Conservation (phyloP, 1,284 basidiomycete genomes). For the Microbotryomycetes sp. region DNA sequence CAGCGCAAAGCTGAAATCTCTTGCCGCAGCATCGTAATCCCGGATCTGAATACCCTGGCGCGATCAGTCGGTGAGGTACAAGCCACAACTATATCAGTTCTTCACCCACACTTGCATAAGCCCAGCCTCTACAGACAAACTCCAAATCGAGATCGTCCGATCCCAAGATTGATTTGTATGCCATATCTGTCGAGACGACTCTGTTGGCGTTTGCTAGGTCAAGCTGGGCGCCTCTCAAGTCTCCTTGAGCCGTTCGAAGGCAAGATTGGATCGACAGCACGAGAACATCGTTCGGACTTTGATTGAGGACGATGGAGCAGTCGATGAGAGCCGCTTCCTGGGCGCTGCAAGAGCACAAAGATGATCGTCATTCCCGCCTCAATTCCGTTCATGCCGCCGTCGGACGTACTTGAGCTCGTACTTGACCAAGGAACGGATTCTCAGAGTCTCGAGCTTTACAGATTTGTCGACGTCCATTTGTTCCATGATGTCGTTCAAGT, state of each 20-base stretch:
- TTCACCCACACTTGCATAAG: constrained; percentile 18
- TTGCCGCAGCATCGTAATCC: constrained; percentile 11
- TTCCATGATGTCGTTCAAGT: constrained; percentile 8
- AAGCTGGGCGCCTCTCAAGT: constrained; percentile 2
- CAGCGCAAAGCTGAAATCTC: constrained; percentile 12
- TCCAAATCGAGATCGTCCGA: constrained; percentile 28
- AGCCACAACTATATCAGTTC: too few relatives aligned
- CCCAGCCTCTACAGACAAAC: constrained; percentile 28
- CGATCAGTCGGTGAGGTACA: background rate
- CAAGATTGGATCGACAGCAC: constrained; percentile 13
- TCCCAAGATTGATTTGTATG: constrained; percentile 13
- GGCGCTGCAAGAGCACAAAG: constrained; percentile 1
- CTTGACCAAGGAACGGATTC: constrained; percentile 7
- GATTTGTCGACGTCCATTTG: background rate
- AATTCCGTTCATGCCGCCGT: too few relatives aligned
- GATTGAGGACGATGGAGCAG: constrained; percentile 1
- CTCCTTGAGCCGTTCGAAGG: constrained; percentile 2
- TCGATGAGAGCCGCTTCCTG: background rate
- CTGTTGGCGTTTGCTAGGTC: constrained; percentile 18
- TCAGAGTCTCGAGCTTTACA: constrained; percentile 13
- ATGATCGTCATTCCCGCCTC: too few relatives aligned
- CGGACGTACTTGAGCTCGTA: constrained; percentile 19
- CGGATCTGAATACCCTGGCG: background rate
- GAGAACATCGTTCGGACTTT: constrained; percentile 17
- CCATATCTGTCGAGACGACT: constrained; percentile 2